Base-by-base conservation (phyloP, 805 yeast genomes). In the Saccharomycopsis fibuligera region DNA sequence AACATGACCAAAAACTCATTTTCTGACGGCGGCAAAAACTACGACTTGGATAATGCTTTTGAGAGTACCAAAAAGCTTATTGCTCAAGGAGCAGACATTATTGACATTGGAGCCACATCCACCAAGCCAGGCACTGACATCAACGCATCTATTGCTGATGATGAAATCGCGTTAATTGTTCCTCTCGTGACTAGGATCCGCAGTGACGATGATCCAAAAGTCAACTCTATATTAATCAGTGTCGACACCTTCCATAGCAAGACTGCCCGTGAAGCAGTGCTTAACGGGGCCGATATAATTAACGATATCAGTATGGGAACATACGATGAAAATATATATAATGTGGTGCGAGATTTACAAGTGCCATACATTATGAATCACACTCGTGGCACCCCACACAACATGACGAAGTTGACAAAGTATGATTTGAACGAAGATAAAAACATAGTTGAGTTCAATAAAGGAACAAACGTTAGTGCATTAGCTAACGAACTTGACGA, bases 1-100 rank as follows among this genome's bases (percentile, higher is more conserved):
- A 93, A 93, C 59, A 74, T 84, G 19, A 93, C 99, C 0, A 96
- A 97, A 0, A 97, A 93, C 64, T 89, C 96, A 1, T 93, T 93
- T 62, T 86, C 96, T 39, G 99, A 93, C 64, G 98, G 96, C 2
- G 88, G 93, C 1, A 60, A 60, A 16, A 60, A 69, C 27, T 58
- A 68, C 1, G 60, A 68, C 5, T 33, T 72, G 0, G 72, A 66
- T 0, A 63, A 65, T 9, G 70, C 80, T 1, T 60, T 82, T 24
- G 59, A 57, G 0, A 66, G 68, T 22, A 84, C 83, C 0, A 61
- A 65, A 36, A 54, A 64, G 35, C 73, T 86, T 72, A 72, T 78
- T 4, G 57, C 62, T 0, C 67, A 73, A 21, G 89, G 87, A 1
- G 86, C 89, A n/a, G 70, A 72, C 24, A 85, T 93, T 27, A 71